phyloP scores from a whole-genome alignment of 1,284 basidiomycete species.

The Ceratobasidium sp. region DNA sequence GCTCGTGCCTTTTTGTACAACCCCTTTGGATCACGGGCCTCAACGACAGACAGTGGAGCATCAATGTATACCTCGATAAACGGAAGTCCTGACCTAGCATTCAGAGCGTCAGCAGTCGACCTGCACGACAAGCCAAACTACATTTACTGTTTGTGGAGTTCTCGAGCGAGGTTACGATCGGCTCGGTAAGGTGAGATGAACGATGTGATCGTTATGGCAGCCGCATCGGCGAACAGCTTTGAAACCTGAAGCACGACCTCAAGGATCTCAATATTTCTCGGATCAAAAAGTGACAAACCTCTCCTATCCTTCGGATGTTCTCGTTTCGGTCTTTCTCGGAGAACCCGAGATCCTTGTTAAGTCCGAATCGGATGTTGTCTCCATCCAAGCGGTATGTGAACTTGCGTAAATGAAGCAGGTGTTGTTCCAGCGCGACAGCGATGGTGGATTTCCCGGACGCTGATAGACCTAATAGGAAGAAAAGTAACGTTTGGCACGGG shows the following conservation, averaged over 20 bases:
- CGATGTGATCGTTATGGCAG: slow-evolving; percentile 87
- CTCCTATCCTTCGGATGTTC: slow-evolving; percentile 97
- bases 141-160: slow-evolving; percentile 73
- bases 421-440: slow-evolving; percentile 95
- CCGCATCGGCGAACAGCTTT: slow-evolving; percentile 90
- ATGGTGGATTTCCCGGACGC: slow-evolving; percentile 76
- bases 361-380: slow-evolving; percentile 95
- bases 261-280: not conserved
- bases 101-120: too few relatives aligned
- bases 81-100: slow-evolving; percentile 61
- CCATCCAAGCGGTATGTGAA: slow-evolving; percentile 95
- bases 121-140: not conserved
- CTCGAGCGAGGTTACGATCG: slow-evolving; percentile 85
- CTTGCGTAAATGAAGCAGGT: slow-evolving; percentile 85
- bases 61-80: slow-evolving; percentile 97
- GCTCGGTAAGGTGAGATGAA: slow-evolving; percentile 98
- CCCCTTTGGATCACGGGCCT: slow-evolving; percentile 95
- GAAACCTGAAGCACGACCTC: slow-evolving; percentile 70
- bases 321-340: slow-evolving; percentile 94
- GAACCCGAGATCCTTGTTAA: slow-evolving; percentile 99
- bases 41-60: slow-evolving; percentile 87
- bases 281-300: slow-evolving; percentile 60
- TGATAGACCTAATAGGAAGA: slow-evolving; percentile 42
- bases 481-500: not conserved
- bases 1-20: slow-evolving; percentile 96